phyloP scores from a whole-genome alignment of 164 flowering plant genomes.

The Piper betle region DNA sequence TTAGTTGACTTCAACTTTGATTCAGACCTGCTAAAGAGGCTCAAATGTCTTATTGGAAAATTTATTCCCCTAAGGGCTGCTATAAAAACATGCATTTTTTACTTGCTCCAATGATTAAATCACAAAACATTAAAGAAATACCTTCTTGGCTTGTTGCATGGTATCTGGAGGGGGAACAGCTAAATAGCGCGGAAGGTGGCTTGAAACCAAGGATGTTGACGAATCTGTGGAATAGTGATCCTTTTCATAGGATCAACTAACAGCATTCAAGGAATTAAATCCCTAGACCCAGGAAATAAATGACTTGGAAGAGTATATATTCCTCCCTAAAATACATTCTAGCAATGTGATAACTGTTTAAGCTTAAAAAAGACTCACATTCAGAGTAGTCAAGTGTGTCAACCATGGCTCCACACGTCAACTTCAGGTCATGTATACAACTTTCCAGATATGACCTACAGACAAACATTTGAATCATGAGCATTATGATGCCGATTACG shows the following conservation, averaged over 20 bases:
- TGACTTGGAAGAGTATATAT: slow-evolving; percentile 35
- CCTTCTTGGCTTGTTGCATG: slow-evolving; percentile 32
- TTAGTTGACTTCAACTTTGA: no score
- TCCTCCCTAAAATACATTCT: slow-evolving; percentile 20
- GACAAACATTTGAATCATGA: neutral
- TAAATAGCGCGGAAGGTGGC: slow-evolving; percentile 33
- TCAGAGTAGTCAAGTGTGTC: neutral
- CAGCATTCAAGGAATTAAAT: slow-evolving; percentile 36
- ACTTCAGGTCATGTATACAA: slow-evolving; percentile 33
- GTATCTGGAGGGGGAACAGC: slow-evolving; percentile 34
- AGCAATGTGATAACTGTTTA: neutral
- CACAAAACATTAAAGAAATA: neutral
- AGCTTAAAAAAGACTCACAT: neutral
- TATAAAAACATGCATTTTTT: neutral
- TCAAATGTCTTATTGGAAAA: no score
- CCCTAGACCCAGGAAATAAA: slow-evolving; percentile 32
- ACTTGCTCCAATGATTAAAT: neutral
- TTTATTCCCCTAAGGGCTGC: neutral
- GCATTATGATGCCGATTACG: neutral
- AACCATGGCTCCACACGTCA: slow-evolving; percentile 39
- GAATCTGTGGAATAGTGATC: slow-evolving; percentile 33
- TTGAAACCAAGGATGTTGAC: slow-evolving; percentile 31
- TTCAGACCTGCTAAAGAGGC: no score
- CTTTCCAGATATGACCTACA: slow-evolving; percentile 27
- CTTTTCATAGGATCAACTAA: slow-evolving; percentile 34